Percentiles rank a stretch among this genome's conserved stretches.
phyloP scores from a whole-genome alignment of 1,284 basidiomycete genomes.

The Ceratobasidium sp. region DNA sequence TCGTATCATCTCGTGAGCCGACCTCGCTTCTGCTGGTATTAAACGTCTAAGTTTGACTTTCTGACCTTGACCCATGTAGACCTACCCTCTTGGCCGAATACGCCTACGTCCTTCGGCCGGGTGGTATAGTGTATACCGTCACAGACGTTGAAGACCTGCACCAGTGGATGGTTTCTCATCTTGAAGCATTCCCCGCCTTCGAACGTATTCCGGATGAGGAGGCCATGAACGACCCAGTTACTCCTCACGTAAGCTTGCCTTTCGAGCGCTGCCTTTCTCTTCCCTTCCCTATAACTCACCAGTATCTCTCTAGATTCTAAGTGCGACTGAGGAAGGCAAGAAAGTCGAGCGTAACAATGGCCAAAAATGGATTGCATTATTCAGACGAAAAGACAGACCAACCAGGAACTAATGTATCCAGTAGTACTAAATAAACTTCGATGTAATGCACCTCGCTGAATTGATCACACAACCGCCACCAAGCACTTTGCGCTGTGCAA shows the following conservation, averaged over 20 bases:
- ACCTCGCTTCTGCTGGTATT: neutral
- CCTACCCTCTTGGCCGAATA: slow-evolving; percentile 92
- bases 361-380: slow-evolving; percentile 89
- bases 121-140: slow-evolving; percentile 96
- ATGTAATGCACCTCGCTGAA: too few relatives aligned
- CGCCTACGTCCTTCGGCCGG: slow-evolving; percentile 89
- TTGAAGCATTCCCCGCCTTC: slow-evolving; percentile 89
- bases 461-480: too few relatives aligned
- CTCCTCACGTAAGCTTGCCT: slow-evolving; percentile 43
- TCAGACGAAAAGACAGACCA: slow-evolving; percentile 56
- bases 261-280: slow-evolving; percentile 15
- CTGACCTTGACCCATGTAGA: slow-evolving; percentile 44
- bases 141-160: slow-evolving; percentile 96
- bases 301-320: slow-evolving; percentile 79
- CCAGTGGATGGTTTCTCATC: slow-evolving; percentile 94
- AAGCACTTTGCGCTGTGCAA: too few relatives aligned
- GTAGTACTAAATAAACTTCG: too few relatives aligned
- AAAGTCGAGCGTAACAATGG: slow-evolving; percentile 95
- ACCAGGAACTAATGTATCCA: slow-evolving; percentile 18
- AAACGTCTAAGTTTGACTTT: neutral
- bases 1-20: slow-evolving; percentile 84
- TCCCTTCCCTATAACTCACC: slow-evolving; percentile 20
- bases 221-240: slow-evolving; percentile 65
- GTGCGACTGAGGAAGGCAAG: slow-evolving; percentile 93
- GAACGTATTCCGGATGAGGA: slow-evolving; percentile 79